phyloP scores from a whole-genome alignment of 1,139 yeast genomes.

The Keqinozyma sinolaborantium region DNA sequence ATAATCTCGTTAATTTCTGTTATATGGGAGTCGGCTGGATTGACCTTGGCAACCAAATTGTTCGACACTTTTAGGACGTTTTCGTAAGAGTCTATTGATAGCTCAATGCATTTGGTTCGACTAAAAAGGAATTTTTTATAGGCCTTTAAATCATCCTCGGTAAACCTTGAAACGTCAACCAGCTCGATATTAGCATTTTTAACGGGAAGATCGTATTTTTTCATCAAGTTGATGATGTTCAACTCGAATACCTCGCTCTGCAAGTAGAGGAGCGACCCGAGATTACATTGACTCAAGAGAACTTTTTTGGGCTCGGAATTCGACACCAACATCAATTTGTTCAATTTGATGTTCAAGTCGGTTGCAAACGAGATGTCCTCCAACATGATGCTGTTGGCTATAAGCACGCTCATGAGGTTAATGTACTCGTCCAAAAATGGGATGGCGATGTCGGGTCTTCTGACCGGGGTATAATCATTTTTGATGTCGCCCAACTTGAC shows the following conservation, averaged over 20 bases:
- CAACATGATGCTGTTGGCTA: conserved; percentile 62
- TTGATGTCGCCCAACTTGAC: conserved; percentile 1
- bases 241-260: conserved; percentile 68
- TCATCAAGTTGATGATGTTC: conserved; percentile 27
- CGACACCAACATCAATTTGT: conserved; percentile 71
- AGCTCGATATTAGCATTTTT: conserved; percentile 13
- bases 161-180: conserved; percentile 1
- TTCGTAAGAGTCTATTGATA: conserved; percentile 47
- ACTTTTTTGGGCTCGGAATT: conserved; percentile 66
- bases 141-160: conserved; percentile 6
- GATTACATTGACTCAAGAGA: conserved; percentile 63
- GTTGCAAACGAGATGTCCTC: conserved; percentile 67
- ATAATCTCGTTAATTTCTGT: conserved; percentile 49
- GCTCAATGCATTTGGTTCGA: conserved; percentile 37
- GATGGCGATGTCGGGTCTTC: conserved; percentile 1
- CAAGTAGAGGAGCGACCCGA: conserved; percentile 68
- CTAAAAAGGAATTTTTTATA: conserved; percentile 8
- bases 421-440: conserved; percentile 76
- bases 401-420: conserved; percentile 66
- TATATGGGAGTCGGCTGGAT: conserved; percentile 4
- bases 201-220: conserved; percentile 20
- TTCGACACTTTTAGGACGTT: conserved; percentile 53
- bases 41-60: conserved; percentile 2
- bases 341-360: conserved; percentile 60
- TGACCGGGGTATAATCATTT: not conserved